phyloP scores from a whole-genome alignment of 2,329 filamentous ascomycete species.

The Colletotrichum lentis region DNA sequence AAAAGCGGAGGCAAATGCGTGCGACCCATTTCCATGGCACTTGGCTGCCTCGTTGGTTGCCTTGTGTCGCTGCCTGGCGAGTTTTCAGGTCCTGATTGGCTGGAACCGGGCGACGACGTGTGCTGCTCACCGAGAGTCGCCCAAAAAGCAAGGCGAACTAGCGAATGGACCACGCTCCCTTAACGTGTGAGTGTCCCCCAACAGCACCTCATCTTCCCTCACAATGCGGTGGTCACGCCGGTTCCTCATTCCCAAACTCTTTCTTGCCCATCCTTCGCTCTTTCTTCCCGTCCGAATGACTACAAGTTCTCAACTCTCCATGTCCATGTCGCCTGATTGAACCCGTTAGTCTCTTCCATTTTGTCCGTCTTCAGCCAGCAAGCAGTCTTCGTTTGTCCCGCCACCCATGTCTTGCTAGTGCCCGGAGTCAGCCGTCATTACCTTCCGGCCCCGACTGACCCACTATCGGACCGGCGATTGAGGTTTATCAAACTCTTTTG shows the following conservation, averaged over 20 bases:
- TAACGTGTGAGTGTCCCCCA: background rate
- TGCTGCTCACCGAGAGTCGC: slow-evolving; percentile 14
- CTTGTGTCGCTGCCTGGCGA: slow-evolving; percentile 11
- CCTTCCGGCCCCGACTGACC: slow-evolving; percentile 30
- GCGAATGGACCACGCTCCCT: slow-evolving; percentile 2
- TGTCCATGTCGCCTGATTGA: slow-evolving; percentile 24
- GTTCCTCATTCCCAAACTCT: slow-evolving; percentile 1
- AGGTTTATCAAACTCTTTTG: slow-evolving; percentile 5
- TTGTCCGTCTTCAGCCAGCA: slow-evolving; percentile 7
- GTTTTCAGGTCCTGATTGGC: background rate
- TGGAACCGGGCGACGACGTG: background rate
- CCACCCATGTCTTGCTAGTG: slow-evolving; percentile 22
- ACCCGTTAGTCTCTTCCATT: slow-evolving; percentile 25
- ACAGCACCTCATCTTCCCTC: background rate
- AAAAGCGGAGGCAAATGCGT: slow-evolving; percentile 6
- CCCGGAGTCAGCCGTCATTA: slow-evolving; percentile 4
- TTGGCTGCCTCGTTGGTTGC: slow-evolving; percentile 12
- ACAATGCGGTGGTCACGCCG: slow-evolving; percentile 4
- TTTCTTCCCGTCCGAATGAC: slow-evolving; percentile 13
- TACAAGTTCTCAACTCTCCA: slow-evolving; percentile 11
- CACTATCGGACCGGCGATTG: slow-evolving; percentile 30
- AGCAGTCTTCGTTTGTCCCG: slow-evolving; percentile 5
- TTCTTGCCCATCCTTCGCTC: slow-evolving; percentile 7
- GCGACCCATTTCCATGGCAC: slow-evolving; percentile 6
- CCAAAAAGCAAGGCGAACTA: slow-evolving; percentile 24